Evolutionary conservation across 2,329 filamentous ascomycete species (phyloP), one percentile per base, ranked within the genome.

Genomic region (Fusarium multiceps): DNA sequence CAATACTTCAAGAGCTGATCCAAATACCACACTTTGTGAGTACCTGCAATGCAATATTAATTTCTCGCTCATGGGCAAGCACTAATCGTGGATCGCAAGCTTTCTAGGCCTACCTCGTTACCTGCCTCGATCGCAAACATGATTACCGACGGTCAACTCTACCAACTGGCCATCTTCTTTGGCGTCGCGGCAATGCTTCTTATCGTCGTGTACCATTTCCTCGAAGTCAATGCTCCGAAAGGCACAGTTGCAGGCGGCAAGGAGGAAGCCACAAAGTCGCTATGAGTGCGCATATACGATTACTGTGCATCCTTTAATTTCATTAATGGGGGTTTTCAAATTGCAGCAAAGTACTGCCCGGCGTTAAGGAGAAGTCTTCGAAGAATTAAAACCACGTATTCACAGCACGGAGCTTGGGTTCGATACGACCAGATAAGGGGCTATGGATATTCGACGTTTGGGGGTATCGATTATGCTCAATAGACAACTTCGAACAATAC

Each of bases 71-170:
- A 27, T 27, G 28, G 41, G 40, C 48, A 62, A 59, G 55, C 34
- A 25, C 69, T 75, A 23, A 75, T 59, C 32, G 12, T 32, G 37
- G 27, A 32, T 27, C 43, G 27, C 28, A 41, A 74, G 71, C 48
- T 55, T 21, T 45, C 41, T 54, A 41, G 40, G 50, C 18, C 41
- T 49, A 61, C 45, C 60, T 57, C 40, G 55, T 54, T 20, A 27
- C 37, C 55, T 54, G 50, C 58, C 47, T 56, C 41, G 49, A 54
- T 46, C 66, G 63, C 76, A 84, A 92, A 76, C 50, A 99, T 99
- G 96, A 98, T 99, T 79, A 92, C 94, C 79, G 96, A 99, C 89
- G 85, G 87, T 80, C 90, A 96, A 72, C 90, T 99, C 76, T 98
- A 98, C 87, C 88, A 88, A 68, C 89, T 99, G 30, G 94, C 96